Base-by-base conservation (phyloP, 2,329 filamentous ascomycete genomes). In the Aspergillus costaricaensis region DNA sequence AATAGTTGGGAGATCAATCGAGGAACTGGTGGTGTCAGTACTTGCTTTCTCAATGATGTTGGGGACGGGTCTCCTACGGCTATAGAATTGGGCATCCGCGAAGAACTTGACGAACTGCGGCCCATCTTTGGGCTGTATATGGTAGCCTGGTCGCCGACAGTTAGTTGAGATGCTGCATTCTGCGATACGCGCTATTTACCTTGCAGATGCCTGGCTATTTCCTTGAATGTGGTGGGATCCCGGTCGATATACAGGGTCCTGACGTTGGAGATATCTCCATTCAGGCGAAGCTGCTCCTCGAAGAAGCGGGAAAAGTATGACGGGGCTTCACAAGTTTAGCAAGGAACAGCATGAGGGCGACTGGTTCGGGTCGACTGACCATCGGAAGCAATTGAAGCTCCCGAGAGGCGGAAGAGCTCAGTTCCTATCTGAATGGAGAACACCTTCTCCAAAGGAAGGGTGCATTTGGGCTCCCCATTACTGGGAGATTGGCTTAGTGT, bases 301-400 rank as follows among this genome's bases (percentile, higher is more conserved):
- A 98, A 98, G 80, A 95, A 97, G 68, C 92, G 89, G 19, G 94
- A 96, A 79, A 98, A 97, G 77, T 97, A 97, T 53, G 93, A 97
- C 60, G 94, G 94, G 71, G 92, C 94, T 96, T 79, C 81, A 80
- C 73, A 75, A 72, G 79, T 73, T 86, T 76, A 86, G 81, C 57
- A 59, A 59, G 55, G 30, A 44, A 58, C 27, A 63, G 21, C n/a
- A 58, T 14, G n/a, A 12, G 17, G 27, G 4, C 27, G 53, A 30
- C 5, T 5, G 15, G 56, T 25, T 43, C 48, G 44, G 53, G 21
- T 39, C 27, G 50, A 79, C 85, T 80, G 76, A 90, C 88, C 87
- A 85, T 91, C 88, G 65, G 87, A 90, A 58, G 86, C 86, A 60
- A 91, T 86, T 52, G 87, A 90, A 12, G 88, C 88, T 32, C 88